Evolutionary conservation across 1,284 basidiomycete genomes (phyloP).

Genomic region (Trichosporon coremiiforme): DNA sequence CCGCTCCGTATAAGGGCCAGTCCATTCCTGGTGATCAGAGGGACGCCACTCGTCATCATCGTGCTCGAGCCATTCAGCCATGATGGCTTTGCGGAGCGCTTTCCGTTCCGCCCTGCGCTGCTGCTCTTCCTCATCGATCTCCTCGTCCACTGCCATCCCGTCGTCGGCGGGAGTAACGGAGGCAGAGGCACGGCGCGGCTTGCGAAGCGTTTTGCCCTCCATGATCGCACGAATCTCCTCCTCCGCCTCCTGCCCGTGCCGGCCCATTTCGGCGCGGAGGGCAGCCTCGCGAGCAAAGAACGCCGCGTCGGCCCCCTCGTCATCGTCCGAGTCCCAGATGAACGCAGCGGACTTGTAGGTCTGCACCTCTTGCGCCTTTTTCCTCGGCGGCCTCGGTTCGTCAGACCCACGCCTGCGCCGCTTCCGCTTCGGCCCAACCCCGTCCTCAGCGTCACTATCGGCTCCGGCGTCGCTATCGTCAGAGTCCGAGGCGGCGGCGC

Average conservation of each 20-base stretch:
- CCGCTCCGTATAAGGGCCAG: neutral
- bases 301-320: conserved; percentile 58
- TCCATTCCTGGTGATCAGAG: neutral
- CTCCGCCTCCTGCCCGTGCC: conserved; percentile 58
- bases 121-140: neutral
- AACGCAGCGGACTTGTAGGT: conserved; percentile 84
- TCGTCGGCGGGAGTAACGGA: neutral
- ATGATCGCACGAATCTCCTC: conserved; percentile 20
- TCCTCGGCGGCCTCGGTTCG: conserved; percentile 30
- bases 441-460: conserved; percentile 51
- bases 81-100: neutral
- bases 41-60: neutral
- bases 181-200: too few relatives aligned
- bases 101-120: neutral
- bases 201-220: conserved; percentile 13
- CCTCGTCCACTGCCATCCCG: conserved; percentile 26
- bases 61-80: neutral
- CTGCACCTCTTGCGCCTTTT: conserved; percentile 64
- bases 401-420: conserved; percentile 15
- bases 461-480: conserved; percentile 70
- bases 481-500: conserved; percentile 71
- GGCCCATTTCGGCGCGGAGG: conserved; percentile 61
- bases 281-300: conserved; percentile 76
- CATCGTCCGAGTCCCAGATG: conserved; percentile 83
- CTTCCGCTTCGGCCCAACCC: conserved; percentile 52